phyloP scores from a whole-genome alignment of 805 yeast genomes.

The Sporopachydermia quercuum region DNA sequence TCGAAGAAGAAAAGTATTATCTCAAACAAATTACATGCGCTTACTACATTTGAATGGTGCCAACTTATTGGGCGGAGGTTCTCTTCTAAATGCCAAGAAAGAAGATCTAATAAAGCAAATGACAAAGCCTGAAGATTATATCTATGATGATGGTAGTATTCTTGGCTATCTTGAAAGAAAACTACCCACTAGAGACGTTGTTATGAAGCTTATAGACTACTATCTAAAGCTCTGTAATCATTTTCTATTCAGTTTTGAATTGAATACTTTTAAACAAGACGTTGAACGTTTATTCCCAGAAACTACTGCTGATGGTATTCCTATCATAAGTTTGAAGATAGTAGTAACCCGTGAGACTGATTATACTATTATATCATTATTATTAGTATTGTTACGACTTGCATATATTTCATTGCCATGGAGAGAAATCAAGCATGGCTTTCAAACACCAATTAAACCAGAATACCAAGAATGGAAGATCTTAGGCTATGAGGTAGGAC shows the following conservation, averaged over 20 bases:
- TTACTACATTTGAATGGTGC: no score
- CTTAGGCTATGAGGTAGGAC: neutral
- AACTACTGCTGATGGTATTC: neutral
- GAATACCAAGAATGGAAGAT: neutral
- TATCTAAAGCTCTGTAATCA: neutral
- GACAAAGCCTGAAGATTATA: neutral
- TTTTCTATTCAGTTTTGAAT: neutral
- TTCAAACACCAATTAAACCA: neutral
- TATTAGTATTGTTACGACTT: neutral
- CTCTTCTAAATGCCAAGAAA: no score
- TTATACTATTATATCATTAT: neutral
- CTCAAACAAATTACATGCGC: neutral
- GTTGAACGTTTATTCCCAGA: neutral
- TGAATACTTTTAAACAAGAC: neutral
- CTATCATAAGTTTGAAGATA: no score
- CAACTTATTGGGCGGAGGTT: no score
- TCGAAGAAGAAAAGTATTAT: no score
- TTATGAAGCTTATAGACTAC: neutral
- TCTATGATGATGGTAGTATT: neutral
- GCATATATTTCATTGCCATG: neutral
- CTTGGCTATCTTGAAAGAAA: neutral
- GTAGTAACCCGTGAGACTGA: neutral
- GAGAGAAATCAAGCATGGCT: neutral
- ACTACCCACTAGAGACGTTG: neutral
- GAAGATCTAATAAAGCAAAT: neutral